A percentile compares a stretch with the other conserved stretches of the same genome.
Evolutionary conservation across 2,329 filamentous ascomycete species (phyloP).

Genomic region (Arthrobotrys sinensis): DNA sequence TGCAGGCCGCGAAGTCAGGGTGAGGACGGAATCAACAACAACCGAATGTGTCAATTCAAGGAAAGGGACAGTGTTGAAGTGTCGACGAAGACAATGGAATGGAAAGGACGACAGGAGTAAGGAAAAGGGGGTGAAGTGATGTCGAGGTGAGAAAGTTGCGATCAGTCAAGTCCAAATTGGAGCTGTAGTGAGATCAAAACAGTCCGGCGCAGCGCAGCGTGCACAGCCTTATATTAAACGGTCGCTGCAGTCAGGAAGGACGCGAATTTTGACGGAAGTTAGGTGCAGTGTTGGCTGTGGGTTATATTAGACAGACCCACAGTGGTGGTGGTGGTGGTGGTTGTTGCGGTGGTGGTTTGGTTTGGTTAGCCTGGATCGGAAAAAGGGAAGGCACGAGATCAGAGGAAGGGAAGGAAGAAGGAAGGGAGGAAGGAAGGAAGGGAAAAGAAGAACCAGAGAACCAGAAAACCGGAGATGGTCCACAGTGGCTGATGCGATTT

Average conservation of each 20-base stretch:
- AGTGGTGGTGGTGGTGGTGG: background rate
- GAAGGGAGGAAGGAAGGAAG: constrained; percentile 15
- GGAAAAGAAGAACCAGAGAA: constrained; percentile 30
- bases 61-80: background rate
- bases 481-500: background rate
- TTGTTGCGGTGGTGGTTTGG: background rate
- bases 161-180: constrained; percentile 5
- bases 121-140: background rate
- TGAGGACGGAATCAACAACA: constrained; percentile 49
- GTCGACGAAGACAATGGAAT: background rate
- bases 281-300: background rate
- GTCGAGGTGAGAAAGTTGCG: constrained; percentile 12
- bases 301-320: constrained; percentile 14
- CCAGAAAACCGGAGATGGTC: constrained; percentile 45
- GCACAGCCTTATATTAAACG: constrained; percentile 28
- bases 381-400: constrained; percentile 18
- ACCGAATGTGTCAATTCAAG: constrained; percentile 53
- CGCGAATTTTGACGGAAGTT: constrained; percentile 21
- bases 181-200: constrained; percentile 9
- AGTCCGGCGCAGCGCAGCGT: background rate
- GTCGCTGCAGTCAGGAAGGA: background rate
- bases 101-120: background rate
- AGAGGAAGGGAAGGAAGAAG: constrained; percentile 14
- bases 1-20: constrained; percentile 9
- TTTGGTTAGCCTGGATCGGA: background rate